phyloP scores from a whole-genome alignment of 2,329 filamentous ascomycete species.

The Hymenoscyphus infarciens region DNA sequence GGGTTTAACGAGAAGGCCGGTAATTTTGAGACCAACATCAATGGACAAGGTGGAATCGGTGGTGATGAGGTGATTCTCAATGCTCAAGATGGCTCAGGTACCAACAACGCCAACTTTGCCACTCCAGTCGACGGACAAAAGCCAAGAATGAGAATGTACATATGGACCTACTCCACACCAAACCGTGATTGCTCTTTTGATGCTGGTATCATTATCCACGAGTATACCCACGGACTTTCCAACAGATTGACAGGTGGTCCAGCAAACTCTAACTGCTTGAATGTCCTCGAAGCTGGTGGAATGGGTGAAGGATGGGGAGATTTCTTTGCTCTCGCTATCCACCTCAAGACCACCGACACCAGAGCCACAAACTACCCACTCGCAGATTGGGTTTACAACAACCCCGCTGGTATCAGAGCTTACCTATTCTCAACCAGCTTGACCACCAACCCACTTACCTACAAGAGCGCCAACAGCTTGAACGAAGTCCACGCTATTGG shows the following conservation, averaged over 20 bases:
- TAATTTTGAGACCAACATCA: slow-evolving; percentile 58
- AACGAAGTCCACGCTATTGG: slow-evolving; percentile 46
- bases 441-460: slow-evolving; percentile 48
- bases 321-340: slow-evolving; percentile 51
- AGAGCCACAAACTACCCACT: slow-evolving; percentile 45
- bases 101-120: slow-evolving; percentile 57
- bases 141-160: slow-evolving; percentile 56
- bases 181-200: slow-evolving; percentile 44
- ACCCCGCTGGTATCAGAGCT: slow-evolving; percentile 44
- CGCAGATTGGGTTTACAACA: slow-evolving; percentile 48
- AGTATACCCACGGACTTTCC: slow-evolving; percentile 49
- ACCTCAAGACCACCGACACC: slow-evolving; percentile 45
- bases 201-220: slow-evolving; percentile 57
- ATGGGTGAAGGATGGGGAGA: slow-evolving; percentile 60
- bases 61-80: slow-evolving; percentile 54
- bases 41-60: slow-evolving; percentile 48
- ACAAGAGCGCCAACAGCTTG: slow-evolving; percentile 42
- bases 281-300: slow-evolving; percentile 46
- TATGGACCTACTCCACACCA: slow-evolving; percentile 49
- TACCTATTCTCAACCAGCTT: slow-evolving; percentile 51
- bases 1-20: slow-evolving; percentile 57
- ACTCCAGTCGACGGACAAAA: slow-evolving; percentile 49
- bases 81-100: slow-evolving; percentile 51
- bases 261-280: slow-evolving; percentile 44
- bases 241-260: slow-evolving; percentile 44